Conservation (phyloP, 2,329 filamentous ascomycete genomes). For the Dactylellina cionopaga region DNA sequence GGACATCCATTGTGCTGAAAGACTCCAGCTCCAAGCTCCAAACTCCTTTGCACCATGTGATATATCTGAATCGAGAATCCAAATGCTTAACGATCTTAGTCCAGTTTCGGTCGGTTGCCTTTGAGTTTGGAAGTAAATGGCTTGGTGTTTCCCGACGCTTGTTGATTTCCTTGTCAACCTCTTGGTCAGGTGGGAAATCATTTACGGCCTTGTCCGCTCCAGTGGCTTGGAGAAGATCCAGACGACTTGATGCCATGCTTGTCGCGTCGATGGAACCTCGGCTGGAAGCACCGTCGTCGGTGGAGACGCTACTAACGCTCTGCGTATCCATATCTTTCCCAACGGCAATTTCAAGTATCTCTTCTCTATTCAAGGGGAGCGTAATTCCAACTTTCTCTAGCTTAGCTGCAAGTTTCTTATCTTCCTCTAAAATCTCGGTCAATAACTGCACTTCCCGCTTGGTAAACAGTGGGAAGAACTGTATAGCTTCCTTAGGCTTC, state of each 20-base stretch:
- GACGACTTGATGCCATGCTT: slow-evolving; percentile 26
- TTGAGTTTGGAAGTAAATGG: slow-evolving; percentile 36
- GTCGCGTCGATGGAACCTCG: slow-evolving; percentile 15
- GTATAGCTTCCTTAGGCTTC: slow-evolving; percentile 44
- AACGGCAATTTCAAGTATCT: slow-evolving; percentile 32
- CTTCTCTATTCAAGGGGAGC: slow-evolving; percentile 37
- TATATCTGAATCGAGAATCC: slow-evolving; percentile 31
- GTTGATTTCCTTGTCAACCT: slow-evolving; percentile 45
- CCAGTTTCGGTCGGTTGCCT: slow-evolving; percentile 32
- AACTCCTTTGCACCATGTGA: slow-evolving; percentile 47
- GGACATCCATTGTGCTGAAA: slow-evolving; percentile 46
- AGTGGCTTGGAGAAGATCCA: not conserved
- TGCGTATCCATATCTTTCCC: slow-evolving; percentile 22
- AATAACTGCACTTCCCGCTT: slow-evolving; percentile 41
- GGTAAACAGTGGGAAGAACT: slow-evolving; percentile 47
- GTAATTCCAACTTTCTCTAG: slow-evolving; percentile 39
- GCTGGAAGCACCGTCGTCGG: slow-evolving; percentile 19
- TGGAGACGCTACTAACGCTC: slow-evolving; percentile 32
- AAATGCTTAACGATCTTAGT: slow-evolving; percentile 27
- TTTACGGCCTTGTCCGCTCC: not conserved
- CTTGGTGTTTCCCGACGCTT: slow-evolving; percentile 36
- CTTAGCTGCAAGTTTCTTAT: slow-evolving; percentile 35
- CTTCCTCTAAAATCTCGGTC: slow-evolving; percentile 41
- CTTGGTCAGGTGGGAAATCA: slow-evolving; percentile 36
- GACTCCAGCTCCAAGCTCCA: slow-evolving; percentile 45